phyloP scores from a whole-genome alignment of 768 basidiomycete species.

The Phylloporus scabripes region DNA sequence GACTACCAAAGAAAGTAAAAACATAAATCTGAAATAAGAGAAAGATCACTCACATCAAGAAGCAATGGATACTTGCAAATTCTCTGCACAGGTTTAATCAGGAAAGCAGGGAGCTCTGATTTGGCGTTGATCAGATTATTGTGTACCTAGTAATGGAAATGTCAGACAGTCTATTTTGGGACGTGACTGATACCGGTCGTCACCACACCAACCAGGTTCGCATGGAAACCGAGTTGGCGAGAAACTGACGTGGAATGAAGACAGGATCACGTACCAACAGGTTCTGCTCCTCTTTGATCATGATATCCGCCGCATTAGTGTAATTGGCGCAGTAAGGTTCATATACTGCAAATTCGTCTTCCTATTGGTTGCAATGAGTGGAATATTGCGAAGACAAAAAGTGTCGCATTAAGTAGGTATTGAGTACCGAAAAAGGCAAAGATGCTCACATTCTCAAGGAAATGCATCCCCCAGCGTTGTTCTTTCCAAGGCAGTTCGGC shows the following conservation, averaged over 20 bases:
- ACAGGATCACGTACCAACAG: slow-evolving; percentile 58
- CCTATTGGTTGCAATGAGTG: slow-evolving; percentile 54
- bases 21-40: slow-evolving; percentile 8
- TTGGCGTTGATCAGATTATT: slow-evolving; percentile 85
- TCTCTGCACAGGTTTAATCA: slow-evolving; percentile 98
- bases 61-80: slow-evolving; percentile 98
- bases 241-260: slow-evolving; percentile 2
- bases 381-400: slow-evolving; percentile 36
- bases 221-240: slow-evolving; percentile 12
- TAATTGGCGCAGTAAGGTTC: slow-evolving; percentile 98
- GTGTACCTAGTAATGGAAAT: slow-evolving; percentile 46
- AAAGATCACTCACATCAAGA: slow-evolving; percentile 61
- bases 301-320: slow-evolving; percentile 78
- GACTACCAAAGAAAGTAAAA: slow-evolving; percentile 40
- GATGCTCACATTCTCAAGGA: slow-evolving; percentile 69
- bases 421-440: slow-evolving; percentile 10
- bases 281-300: slow-evolving; percentile 81
- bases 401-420: slow-evolving; percentile 34
- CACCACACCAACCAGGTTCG: slow-evolving; percentile 22
- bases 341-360: slow-evolving; percentile 93
- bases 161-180: slow-evolving; percentile 21
- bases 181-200: slow-evolving; percentile 11
- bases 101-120: slow-evolving; percentile 90
- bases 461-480: slow-evolving; percentile 84
- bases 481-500: slow-evolving; percentile 78